A percentile compares a stretch with the other conserved stretches of the same genome.
Conservation (phyloP, 2,329 filamentous ascomycete genomes). For the Cytospora piceae region DNA sequence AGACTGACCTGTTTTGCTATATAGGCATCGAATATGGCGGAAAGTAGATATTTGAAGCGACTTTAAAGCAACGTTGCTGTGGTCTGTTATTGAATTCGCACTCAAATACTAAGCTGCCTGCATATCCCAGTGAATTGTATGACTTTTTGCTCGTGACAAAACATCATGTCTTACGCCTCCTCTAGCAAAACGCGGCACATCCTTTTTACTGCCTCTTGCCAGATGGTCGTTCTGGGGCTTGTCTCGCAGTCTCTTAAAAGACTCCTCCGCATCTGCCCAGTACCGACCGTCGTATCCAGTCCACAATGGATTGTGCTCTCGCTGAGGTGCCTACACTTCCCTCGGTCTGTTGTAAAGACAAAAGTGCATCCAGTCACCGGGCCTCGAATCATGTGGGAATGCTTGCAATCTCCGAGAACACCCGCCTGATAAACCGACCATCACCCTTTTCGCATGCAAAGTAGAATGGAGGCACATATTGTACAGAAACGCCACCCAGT, state of each 20-base stretch:
- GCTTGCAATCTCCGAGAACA: slow-evolving; percentile 21
- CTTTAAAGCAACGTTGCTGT: slow-evolving; percentile 8
- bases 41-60: not conserved
- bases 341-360: slow-evolving; percentile 9
- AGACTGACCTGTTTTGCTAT: not conserved
- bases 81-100: slow-evolving; percentile 27
- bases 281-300: not conserved
- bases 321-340: slow-evolving; percentile 4
- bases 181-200: slow-evolving; percentile 21
- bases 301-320: slow-evolving; percentile 14
- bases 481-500: slow-evolving; percentile 26
- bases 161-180: slow-evolving; percentile 18
- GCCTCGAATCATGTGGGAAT: slow-evolving; percentile 12
- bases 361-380: slow-evolving; percentile 11
- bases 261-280: not conserved
- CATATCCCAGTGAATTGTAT: slow-evolving; percentile 20
- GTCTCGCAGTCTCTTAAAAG: not conserved
- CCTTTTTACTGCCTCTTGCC: slow-evolving; percentile 15
- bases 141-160: slow-evolving; percentile 13
- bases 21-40: not conserved
- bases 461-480: slow-evolving; percentile 24
- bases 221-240: slow-evolving; percentile 12
- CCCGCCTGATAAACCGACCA: slow-evolving; percentile 14
- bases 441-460: slow-evolving; percentile 12
- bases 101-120: slow-evolving; percentile 26